Conservation (phyloP, 2,329 filamentous ascomycete genomes). For the Sporothrix mexicana region DNA sequence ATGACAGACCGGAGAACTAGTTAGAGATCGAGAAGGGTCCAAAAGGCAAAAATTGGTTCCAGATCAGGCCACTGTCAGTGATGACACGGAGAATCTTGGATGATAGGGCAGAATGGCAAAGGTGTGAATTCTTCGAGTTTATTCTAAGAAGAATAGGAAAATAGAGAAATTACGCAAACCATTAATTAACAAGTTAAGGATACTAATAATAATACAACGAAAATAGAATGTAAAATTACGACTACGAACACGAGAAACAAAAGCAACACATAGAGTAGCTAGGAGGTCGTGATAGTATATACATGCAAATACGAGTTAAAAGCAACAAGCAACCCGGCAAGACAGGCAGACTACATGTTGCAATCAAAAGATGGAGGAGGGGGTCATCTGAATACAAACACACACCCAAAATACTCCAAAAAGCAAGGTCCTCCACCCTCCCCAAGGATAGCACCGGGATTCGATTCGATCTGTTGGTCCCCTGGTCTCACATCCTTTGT, state of each 20-base stretch:
- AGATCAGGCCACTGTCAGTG: neutral
- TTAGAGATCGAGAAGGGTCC: constrained; percentile 7
- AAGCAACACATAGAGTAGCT: too few relatives aligned
- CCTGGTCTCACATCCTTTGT: constrained; percentile 7
- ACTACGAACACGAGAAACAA: too few relatives aligned
- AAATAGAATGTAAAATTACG: too few relatives aligned
- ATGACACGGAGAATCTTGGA: neutral
- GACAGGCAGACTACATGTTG: neutral
- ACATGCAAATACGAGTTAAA: neutral
- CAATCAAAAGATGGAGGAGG: neutral
- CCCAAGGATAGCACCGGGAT: neutral
- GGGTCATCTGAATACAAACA: neutral
- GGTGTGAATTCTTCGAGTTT: too few relatives aligned
- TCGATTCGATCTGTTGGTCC: neutral
- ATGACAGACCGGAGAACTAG: neutral
- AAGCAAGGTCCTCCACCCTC: neutral
- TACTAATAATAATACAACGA: too few relatives aligned
- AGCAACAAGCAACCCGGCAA: neutral
- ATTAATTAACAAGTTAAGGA: too few relatives aligned
- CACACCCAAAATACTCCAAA: neutral
- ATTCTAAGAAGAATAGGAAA: too few relatives aligned
- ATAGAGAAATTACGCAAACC: too few relatives aligned
- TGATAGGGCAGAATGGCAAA: too few relatives aligned
- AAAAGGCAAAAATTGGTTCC: neutral
- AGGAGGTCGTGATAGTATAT: neutral